Percentiles rank a stretch among this genome's conserved stretches.
Conservation (phyloP, 306 rosid species). For the Cicer bijugum region DNA sequence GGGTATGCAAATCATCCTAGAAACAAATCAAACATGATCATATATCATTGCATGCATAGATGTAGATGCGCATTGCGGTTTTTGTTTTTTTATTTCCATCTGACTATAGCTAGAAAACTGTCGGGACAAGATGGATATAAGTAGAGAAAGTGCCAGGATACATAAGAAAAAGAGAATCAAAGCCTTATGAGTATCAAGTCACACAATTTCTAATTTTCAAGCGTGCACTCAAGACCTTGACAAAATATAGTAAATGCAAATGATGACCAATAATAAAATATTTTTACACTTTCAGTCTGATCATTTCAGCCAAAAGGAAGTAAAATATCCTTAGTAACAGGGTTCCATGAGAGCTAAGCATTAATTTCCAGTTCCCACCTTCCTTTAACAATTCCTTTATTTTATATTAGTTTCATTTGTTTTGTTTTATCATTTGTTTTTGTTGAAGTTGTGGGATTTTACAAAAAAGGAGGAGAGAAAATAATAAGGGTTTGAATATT, state of each 20-base stretch:
- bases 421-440: no score
- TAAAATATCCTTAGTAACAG: constrained; percentile 17
- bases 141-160: background rate
- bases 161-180: constrained; percentile 2
- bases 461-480: no score
- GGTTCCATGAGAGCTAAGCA: constrained; percentile 1
- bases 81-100: background rate
- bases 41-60: constrained; percentile 1
- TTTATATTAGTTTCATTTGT: background rate
- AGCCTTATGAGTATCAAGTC: constrained; percentile 18
- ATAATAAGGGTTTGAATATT: no score
- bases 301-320: constrained; percentile 22
- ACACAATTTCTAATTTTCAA: constrained; percentile 23
- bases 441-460: no score
- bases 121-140: background rate
- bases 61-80: background rate
- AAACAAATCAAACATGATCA: constrained; percentile 26
- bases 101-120: constrained; percentile 19
- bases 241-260: constrained; percentile 6
- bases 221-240: constrained; percentile 11
- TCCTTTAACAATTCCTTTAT: constrained; percentile 29
- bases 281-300: constrained; percentile 6
- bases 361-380: background rate
- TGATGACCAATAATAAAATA: constrained; percentile 10
- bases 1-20: constrained; percentile 21